A percentile compares a stretch with the other conserved stretches of the same genome.
Conservation (phyloP, 2,329 filamentous ascomycete species). For the Colletotrichum euphorbiae region DNA sequence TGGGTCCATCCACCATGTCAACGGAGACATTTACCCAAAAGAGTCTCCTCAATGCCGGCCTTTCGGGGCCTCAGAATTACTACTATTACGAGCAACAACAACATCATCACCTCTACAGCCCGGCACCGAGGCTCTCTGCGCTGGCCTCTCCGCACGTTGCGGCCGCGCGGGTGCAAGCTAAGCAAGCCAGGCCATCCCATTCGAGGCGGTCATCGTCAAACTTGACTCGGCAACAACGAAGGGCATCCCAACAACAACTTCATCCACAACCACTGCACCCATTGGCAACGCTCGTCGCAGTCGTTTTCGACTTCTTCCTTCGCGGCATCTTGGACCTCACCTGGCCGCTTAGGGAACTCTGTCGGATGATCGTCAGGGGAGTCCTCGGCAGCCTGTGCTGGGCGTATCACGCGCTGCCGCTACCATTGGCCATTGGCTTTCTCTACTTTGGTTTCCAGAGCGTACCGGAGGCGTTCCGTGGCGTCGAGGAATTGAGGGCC, state of each 20-base stretch:
- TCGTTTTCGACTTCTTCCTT: slow-evolving; percentile 33
- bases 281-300: slow-evolving; percentile 24
- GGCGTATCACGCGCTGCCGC: slow-evolving; percentile 33
- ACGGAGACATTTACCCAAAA: slow-evolving; percentile 38
- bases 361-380: slow-evolving; percentile 22
- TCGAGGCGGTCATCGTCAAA: slow-evolving; percentile 17
- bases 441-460: slow-evolving; percentile 37
- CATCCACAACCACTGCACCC: slow-evolving; percentile 30
- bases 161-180: slow-evolving; percentile 21
- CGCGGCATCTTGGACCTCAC: slow-evolving; percentile 34
- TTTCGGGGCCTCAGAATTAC: slow-evolving; percentile 37
- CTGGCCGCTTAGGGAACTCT: slow-evolving; percentile 30
- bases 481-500: slow-evolving; percentile 30
- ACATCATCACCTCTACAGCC: slow-evolving; percentile 32
- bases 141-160: slow-evolving; percentile 27
- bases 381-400: slow-evolving; percentile 31
- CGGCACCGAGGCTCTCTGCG: slow-evolving; percentile 35
- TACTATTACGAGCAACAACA: slow-evolving; percentile 28
- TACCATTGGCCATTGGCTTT: slow-evolving; percentile 33
- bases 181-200: slow-evolving; percentile 23
- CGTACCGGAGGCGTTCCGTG: slow-evolving; percentile 26
- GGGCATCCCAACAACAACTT: slow-evolving; percentile 20
- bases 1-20: slow-evolving; percentile 29
- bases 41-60: slow-evolving; percentile 34
- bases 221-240: slow-evolving; percentile 27